Conservation (phyloP, 2,329 filamentous ascomycete genomes). For the Aspergillus sp. region DNA sequence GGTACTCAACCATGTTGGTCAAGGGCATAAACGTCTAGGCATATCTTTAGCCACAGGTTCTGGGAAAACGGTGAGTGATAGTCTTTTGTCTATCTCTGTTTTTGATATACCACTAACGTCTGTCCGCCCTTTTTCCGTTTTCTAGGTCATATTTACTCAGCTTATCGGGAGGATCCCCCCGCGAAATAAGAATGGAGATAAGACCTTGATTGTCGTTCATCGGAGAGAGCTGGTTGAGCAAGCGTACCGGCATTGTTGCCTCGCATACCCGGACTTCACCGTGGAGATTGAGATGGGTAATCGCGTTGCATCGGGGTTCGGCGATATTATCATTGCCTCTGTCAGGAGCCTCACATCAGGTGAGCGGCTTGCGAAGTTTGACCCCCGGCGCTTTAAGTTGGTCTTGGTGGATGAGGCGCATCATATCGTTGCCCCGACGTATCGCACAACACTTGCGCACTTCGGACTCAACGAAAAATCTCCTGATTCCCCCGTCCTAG, state of each 20-base stretch:
- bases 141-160: conserved; percentile 89
- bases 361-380: conserved; percentile 77
- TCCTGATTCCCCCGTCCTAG: conserved; percentile 61
- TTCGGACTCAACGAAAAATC: conserved; percentile 66
- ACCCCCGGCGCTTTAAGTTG: conserved; percentile 78
- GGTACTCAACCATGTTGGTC: conserved; percentile 66
- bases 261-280: conserved; percentile 74
- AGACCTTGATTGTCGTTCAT: conserved; percentile 89
- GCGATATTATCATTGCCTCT: conserved; percentile 93
- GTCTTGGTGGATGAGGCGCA: conserved; percentile 95
- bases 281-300: conserved; percentile 93
- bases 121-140: neutral
- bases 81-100: neutral
- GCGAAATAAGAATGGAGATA: conserved; percentile 58
- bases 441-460: conserved; percentile 72
- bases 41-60: conserved; percentile 85
- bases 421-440: conserved; percentile 84
- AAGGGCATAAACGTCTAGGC: conserved; percentile 76
- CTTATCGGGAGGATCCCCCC: conserved; percentile 75
- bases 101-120: neutral
- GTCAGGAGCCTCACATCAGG: conserved; percentile 79
- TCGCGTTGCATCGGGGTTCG: conserved; percentile 70
- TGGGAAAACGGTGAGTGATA: conserved; percentile 72
- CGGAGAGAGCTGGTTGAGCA: conserved; percentile 92
- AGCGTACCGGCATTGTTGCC: conserved; percentile 78